Percentiles rank a stretch among this genome's conserved stretches.
Evolutionary conservation across 225 moss, liverwort and hornwort species (phyloP).

Genomic region (Climacium dendroides): DNA sequence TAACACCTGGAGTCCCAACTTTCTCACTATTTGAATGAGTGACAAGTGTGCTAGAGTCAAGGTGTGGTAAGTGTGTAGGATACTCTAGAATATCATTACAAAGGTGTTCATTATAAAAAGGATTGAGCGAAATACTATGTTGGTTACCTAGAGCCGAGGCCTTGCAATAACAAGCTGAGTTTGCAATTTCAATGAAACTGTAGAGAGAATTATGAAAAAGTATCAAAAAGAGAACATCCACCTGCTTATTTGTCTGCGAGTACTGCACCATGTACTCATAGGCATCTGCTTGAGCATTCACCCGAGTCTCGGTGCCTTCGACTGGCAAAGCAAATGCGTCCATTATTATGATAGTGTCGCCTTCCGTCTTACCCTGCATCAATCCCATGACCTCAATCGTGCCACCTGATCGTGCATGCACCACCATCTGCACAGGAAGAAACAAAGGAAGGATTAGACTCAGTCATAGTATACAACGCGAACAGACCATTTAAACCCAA

Average conservation of each 20-base stretch:
- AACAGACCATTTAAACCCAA: not conserved
- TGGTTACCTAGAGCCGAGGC: not conserved
- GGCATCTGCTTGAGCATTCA: constrained; percentile 93
- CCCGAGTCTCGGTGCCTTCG: constrained; percentile 90
- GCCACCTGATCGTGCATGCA: constrained; percentile 92
- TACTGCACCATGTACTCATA: constrained; percentile 99
- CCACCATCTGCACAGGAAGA: constrained; percentile 59
- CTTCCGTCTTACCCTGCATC: constrained; percentile 95
- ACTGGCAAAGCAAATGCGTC: constrained; percentile 94
- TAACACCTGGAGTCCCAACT: not conserved
- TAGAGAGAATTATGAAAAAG: not conserved
- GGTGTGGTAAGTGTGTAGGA: not conserved
- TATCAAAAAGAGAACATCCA: not conserved
- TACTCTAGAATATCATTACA: not conserved
- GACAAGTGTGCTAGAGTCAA: not conserved
- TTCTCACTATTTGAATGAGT: not conserved
- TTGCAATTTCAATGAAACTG: not conserved
- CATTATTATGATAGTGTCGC: constrained; percentile 89
- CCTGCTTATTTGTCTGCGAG: constrained; percentile 88
- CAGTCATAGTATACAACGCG: not conserved
- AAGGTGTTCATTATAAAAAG: too few species aligned
- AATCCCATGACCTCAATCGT: constrained; percentile 97
- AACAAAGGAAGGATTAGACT: not conserved
- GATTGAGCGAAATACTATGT: not conserved
- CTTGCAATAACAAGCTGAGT: not conserved